phyloP scores from a whole-genome alignment of 169 alveolate species.

The Fabrea salina region DNA sequence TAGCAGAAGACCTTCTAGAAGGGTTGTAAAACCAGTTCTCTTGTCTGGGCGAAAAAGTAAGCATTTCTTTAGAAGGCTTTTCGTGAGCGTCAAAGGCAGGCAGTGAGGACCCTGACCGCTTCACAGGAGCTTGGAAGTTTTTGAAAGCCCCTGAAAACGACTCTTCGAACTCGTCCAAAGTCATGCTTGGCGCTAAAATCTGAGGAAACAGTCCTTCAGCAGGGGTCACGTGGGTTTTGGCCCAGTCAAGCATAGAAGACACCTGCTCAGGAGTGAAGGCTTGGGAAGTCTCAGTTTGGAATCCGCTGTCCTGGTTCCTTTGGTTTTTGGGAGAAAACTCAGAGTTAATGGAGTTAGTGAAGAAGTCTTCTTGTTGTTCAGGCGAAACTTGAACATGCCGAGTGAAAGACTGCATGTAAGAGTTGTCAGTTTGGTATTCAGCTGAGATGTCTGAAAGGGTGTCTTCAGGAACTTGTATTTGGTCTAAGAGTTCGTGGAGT shows the following conservation, averaged over 20 bases:
- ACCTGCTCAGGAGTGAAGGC: conserved; percentile 13
- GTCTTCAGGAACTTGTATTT: conserved; percentile 20
- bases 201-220: conserved; percentile 27
- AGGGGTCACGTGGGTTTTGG: conserved; percentile 3
- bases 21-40: background rate
- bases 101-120: too few species aligned
- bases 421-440: background rate
- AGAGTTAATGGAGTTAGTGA: conserved; percentile 18
- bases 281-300: background rate
- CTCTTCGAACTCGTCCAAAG: background rate
- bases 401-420: background rate
- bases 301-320: background rate
- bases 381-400: background rate
- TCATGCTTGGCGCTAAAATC: conserved; percentile 26
- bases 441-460: conserved; percentile 10
- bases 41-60: conserved; percentile 26
- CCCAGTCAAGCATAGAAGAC: conserved; percentile 10
- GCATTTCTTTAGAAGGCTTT: background rate
- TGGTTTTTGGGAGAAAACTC: background rate
- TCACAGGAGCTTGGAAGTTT: too few species aligned
- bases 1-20: conserved; percentile 6
- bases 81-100: conserved; percentile 21
- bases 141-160: too few species aligned
- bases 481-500: conserved; percentile 19
- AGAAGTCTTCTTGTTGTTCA: conserved; percentile 12